These are phyloP conservation scores for Ascoidea tarda DNA, from an alignment of 805 yeast genomes.

Conservation along the genomic window DNA sequence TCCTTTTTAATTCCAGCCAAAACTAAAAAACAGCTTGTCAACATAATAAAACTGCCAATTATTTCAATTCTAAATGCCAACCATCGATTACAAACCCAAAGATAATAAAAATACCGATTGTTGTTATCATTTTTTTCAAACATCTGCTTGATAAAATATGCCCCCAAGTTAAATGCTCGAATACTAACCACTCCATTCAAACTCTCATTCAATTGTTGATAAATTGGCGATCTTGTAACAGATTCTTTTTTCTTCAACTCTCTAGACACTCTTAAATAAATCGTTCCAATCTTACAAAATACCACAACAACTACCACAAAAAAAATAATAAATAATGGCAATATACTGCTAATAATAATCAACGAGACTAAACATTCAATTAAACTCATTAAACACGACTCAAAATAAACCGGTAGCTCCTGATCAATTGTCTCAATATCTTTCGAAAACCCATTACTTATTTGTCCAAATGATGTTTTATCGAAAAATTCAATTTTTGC, in stretches of 20 bases:
- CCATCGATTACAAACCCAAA: conserved; percentile 97
- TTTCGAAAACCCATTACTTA: conserved; percentile 91
- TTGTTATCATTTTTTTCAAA: conserved; percentile 68
- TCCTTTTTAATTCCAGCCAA: conserved; percentile 31
- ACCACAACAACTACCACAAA: conserved; percentile 49
- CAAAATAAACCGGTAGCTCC: conserved; percentile 71
- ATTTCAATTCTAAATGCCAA: conserved; percentile 71
- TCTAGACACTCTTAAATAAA: conserved; percentile 71
- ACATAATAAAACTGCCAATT: conserved; percentile 72
- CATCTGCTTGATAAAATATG: conserved; percentile 72
- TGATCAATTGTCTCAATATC: conserved; percentile 93
- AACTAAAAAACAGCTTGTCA: conserved; percentile 66
- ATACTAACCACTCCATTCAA: conserved; percentile 85
- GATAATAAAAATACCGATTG: conserved; percentile 82
- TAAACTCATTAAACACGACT: conserved; percentile 52
- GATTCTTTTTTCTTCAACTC: conserved; percentile 88
- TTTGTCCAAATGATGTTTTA: conserved; percentile 89
- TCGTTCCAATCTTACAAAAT: conserved; percentile 59
- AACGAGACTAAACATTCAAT: conserved; percentile 58
- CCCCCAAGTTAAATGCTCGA: conserved; percentile 90
- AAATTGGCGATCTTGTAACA: conserved; percentile 83
- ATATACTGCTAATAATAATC: conserved; percentile 61
- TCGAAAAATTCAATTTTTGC: conserved; percentile 87
- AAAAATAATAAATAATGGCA: conserved; percentile 73
- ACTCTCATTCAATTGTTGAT: conserved; percentile 92